phyloP scores from a whole-genome alignment of 2,329 filamentous ascomycete genomes.

The Dothideomycetes sp. region DNA sequence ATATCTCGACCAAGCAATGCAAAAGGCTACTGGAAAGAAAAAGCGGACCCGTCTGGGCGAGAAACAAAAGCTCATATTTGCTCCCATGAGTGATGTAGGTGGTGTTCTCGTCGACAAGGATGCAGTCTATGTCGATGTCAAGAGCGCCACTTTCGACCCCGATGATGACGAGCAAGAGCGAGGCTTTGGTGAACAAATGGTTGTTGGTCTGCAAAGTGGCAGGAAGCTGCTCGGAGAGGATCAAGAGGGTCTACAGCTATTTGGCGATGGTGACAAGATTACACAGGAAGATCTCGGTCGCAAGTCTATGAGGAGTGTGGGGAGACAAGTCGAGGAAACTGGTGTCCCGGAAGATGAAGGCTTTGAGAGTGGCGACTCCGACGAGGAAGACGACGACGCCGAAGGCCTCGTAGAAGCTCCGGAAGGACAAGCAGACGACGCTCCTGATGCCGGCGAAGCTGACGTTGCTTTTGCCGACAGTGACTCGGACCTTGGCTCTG shows the following conservation, averaged over 20 bases:
- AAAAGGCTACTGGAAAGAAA: constrained; percentile 74
- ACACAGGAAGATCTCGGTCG: constrained; percentile 42
- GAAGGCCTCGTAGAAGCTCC: constrained; percentile 29
- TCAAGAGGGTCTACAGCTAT: constrained; percentile 73
- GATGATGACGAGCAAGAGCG: constrained; percentile 55
- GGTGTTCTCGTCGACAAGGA: constrained; percentile 95
- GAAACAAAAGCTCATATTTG: constrained; percentile 93
- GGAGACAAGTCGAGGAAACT: constrained; percentile 35
- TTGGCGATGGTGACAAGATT: constrained; percentile 64
- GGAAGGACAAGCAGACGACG: constrained; percentile 39
- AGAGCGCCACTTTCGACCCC: constrained; percentile 62
- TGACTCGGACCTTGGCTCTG: constrained; percentile 87
- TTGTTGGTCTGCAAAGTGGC: constrained; percentile 78
- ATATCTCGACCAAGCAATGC: constrained; percentile 74
- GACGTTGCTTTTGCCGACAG: constrained; percentile 90
- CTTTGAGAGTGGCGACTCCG: constrained; percentile 37
- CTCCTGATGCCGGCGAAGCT: constrained; percentile 45
- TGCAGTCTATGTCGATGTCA: constrained; percentile 78
- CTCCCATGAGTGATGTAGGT: constrained; percentile 95
- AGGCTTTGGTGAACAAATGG: constrained; percentile 91
- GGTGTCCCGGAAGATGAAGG: constrained; percentile 39
- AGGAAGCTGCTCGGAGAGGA: constrained; percentile 71
- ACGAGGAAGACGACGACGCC: constrained; percentile 48
- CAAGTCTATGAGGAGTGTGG: constrained; percentile 39
- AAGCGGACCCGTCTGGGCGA: constrained; percentile 75